Conservation (phyloP, 1,139 yeast genomes). For the Scheffersomyces parashehatae region DNA sequence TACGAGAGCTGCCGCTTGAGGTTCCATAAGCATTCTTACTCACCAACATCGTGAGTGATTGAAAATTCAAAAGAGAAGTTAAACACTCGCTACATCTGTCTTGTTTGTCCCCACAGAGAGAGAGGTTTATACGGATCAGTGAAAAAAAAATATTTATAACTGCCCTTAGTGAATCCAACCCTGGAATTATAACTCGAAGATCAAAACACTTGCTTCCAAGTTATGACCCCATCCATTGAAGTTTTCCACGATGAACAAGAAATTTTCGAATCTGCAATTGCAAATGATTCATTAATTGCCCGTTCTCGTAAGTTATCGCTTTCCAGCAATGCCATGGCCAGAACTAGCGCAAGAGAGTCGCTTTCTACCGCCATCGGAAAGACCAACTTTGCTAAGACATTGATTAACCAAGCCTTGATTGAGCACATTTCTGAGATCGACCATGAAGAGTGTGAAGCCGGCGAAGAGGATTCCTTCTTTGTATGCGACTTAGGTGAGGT, state of each 20-base stretch:
- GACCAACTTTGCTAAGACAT: constrained; percentile 3
- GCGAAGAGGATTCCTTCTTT: constrained; percentile 85
- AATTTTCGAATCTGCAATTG: constrained; percentile 8
- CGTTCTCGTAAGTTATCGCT: not conserved
- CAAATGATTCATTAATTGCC: constrained; percentile 9
- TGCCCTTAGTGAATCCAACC: not conserved
- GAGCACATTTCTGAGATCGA: constrained; percentile 50
- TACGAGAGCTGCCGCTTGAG: constrained; percentile 57
- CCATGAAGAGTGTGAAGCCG: constrained; percentile 64
- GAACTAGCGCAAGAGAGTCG: not conserved
- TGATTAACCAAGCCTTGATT: constrained; percentile 43
- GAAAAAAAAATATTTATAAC: not conserved
- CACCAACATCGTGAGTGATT: constrained; percentile 34
- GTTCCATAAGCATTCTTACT: constrained; percentile 27
- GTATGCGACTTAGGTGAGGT: constrained; percentile 84
- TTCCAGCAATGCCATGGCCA: not conserved
- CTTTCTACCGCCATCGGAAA: not conserved
- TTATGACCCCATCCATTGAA: constrained; percentile 30
- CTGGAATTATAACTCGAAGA: no score
- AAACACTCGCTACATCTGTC: constrained; percentile 8
- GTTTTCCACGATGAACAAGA: constrained; percentile 15
- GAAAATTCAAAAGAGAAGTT: constrained; percentile 2
- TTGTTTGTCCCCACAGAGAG: constrained; percentile 14
- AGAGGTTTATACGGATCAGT: not conserved
- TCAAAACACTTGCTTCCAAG: constrained; percentile 7